These are phyloP conservation scores for Backusella westeae DNA, from an alignment of 192 early-diverging fungal species.

Conservation along the genomic window DNA sequence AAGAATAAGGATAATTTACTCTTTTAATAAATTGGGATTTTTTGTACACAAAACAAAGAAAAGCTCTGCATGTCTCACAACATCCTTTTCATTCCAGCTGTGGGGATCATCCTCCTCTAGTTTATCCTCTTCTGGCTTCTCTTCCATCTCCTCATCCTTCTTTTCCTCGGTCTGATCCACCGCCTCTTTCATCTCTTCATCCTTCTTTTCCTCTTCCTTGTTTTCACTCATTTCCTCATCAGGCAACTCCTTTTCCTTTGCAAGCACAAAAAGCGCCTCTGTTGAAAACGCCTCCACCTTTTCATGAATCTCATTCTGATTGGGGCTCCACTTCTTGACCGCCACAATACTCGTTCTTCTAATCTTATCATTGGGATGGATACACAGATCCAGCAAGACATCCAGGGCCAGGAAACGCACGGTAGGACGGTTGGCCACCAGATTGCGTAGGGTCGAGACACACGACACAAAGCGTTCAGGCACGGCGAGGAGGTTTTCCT, in stretches of 20 bases:
- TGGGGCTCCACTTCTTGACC: slow-evolving; percentile 58
- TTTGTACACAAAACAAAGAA: slow-evolving; percentile 76
- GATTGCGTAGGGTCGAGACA: slow-evolving; percentile 57
- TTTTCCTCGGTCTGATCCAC: background rate
- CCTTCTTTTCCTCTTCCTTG: slow-evolving; percentile 1
- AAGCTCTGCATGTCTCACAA: slow-evolving; percentile 66
- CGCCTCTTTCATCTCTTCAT: background rate
- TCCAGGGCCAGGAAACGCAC: slow-evolving; percentile 51
- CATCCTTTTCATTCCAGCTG: slow-evolving; percentile 59
- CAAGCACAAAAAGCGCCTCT: slow-evolving; percentile 20
- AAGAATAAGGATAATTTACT: slow-evolving; percentile 40
- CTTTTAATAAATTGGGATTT: slow-evolving; percentile 62
- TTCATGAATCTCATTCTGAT: slow-evolving; percentile 40
- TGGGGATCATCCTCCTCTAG: background rate
- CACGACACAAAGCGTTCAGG: slow-evolving; percentile 40
- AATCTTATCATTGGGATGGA: slow-evolving; percentile 42
- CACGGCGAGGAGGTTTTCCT: slow-evolving; percentile 29
- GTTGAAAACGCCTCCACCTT: slow-evolving; percentile 51
- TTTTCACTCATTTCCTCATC: slow-evolving; percentile 5
- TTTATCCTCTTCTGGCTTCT: slow-evolving; percentile 12
- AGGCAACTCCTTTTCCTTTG: slow-evolving; percentile 14
- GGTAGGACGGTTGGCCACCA: slow-evolving; percentile 57
- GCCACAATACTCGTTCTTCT: slow-evolving; percentile 60
- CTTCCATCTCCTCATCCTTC: background rate
- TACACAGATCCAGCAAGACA: slow-evolving; percentile 53